Evolutionary conservation across 768 basidiomycete genomes (phyloP), one percentile per base, ranked within the genome.

Genomic region (Lactifluus pinguis): DNA sequence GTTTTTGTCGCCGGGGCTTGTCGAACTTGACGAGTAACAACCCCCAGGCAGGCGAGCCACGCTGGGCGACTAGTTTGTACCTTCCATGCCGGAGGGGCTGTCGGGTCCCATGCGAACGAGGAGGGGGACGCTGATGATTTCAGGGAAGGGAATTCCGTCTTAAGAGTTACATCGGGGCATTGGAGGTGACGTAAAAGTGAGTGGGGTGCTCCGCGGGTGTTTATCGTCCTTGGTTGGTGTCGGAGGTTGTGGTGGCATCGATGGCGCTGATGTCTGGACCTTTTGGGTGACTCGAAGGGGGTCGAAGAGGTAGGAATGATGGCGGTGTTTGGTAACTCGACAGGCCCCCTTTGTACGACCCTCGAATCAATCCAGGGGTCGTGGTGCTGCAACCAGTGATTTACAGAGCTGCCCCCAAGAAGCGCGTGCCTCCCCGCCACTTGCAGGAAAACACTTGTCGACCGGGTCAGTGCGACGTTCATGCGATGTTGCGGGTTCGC

Each of bases 381-480:
- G 36, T 56, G 63, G 54, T 54, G 34, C 14, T 63, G 59, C 47
- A 59, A 55, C 76, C 75, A 70, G 69, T 38, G 39, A 45, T 39
- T 39, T 13, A 69, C 68, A 21, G 25, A 77, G 65, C 53, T 67
- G 60, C 7, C 80, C 81, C 80, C 81, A 17, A 83, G 72, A 2
- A 83, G 72, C 1, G 79, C 81, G 6, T 66, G 17, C 11, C 58
- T 60, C 5, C 75, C 79, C 3, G 59, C 57, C 6, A 49, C 48
- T 25, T 49, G 44, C 6, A 82, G 61, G 65, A 84, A 84, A 83
- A 2, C 36, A 49, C 8, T 74, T 74, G 61, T 72, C 76, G 0
- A 81, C 21, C 82, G 71, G 11, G 82, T 66, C 32, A 69, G 64
- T 3, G 50, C 58, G 13, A 56, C 82, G 62, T 83, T 83, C 71